Base-by-base conservation (phyloP, 768 basidiomycete species). In the Pleurotus eryngii region DNA sequence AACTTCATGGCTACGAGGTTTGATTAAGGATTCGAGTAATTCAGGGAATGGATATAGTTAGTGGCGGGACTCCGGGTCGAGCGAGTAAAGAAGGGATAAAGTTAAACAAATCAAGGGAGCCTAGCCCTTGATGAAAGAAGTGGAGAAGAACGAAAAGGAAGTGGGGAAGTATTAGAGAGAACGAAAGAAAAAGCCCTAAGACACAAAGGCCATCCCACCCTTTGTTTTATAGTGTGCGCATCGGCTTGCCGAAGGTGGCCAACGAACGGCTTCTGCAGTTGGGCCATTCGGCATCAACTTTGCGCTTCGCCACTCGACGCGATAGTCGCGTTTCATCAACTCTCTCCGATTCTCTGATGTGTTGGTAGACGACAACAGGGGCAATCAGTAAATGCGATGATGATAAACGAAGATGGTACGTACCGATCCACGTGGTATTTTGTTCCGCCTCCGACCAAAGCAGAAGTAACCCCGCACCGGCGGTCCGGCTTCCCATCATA, bases 1-100 rank as follows among this genome's bases (percentile, higher is more conserved):
- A 72, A 72, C 71, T 74, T 76, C 74, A 74, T 79, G 40, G 56
- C 60, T 56, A 57, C 63, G 60, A 61, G 45, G 45, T 59, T 60
- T 57, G 49, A 48, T 45, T 56, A 58, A 56, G 43, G 58, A 54
- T 37, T 59, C 39, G 40, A 15, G 37, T 12, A 61, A 65, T 26
- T 24, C 24, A 24, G 61, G 48, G 57, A 60, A 63, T 55, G 46
- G 8, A 24, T 48, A 18, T 26, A 38, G 20, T 8, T 26, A 51
- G 49, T 30, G 35, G 42, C 20, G 20, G 20, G 68, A 71, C 69
- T 63, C 69, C 64, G 60, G 67, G 68, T 71, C 69, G 57, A 65
- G 58, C 55, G 47, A 45, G 43, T 37, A 53, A 59, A 22, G 37
- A 57, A 49, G 49, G 43, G 30, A 46, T 55, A 59, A 59, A 60